Conservation (phyloP, 202 grass and related monocot species). For the Panicum virgatum region DNA sequence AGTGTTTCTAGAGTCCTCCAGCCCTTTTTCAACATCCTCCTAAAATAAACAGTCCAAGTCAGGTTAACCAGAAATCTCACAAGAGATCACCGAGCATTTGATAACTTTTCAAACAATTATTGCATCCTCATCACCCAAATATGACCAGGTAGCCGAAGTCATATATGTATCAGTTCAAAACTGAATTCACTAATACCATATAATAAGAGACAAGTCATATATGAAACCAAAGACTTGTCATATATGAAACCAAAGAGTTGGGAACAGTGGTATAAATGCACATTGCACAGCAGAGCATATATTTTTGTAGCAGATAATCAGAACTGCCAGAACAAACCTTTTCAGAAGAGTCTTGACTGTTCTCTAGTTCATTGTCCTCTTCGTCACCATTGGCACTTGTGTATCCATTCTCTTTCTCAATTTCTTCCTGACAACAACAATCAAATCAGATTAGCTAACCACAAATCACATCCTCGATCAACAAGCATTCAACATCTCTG, state of each 20-base stretch:
- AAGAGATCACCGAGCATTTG: background rate
- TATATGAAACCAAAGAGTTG: too few relatives aligned
- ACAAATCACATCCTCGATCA: background rate
- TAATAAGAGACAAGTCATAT: background rate
- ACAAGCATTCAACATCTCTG: background rate
- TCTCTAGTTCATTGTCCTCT: background rate
- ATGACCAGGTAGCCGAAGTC: background rate
- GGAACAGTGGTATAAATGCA: background rate
- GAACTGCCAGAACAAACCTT: background rate
- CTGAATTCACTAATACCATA: background rate
- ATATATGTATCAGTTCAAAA: background rate
- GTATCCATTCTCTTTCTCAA: background rate
- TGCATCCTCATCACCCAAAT: background rate
- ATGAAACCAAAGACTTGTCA: background rate
- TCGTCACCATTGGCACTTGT: background rate
- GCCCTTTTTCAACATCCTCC: background rate
- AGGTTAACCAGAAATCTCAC: conserved; percentile 5
- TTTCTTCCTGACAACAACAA: conserved; percentile 13
- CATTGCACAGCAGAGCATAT: background rate
- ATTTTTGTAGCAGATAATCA: background rate
- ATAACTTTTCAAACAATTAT: background rate
- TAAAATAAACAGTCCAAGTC: background rate
- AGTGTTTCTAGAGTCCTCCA: background rate
- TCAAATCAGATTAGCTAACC: background rate
- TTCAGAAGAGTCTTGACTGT: background rate